Base-by-base conservation (phyloP, 805 yeast species). In the Sugiyamaella americana region DNA sequence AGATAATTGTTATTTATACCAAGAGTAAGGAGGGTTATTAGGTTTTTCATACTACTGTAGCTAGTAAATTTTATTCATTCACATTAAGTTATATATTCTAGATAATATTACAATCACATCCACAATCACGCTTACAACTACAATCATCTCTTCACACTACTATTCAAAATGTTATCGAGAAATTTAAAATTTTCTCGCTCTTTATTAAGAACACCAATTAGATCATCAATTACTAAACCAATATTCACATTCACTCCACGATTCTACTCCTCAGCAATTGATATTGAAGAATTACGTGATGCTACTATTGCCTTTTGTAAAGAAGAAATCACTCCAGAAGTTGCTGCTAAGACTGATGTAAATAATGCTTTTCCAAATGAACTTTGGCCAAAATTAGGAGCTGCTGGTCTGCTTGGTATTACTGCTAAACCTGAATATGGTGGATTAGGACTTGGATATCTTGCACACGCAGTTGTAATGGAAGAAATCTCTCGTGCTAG, bases 351-450 rank as follows among this genome's bases (percentile, higher is more conserved):
- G 46, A 60, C 62, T 2, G 65, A 61, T 49, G 16, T 41, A 11
- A 49, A 51, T 2, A 60, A 61, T 49, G 49, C 58, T 10, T 61
- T 61, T 46, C 65, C 65, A 24, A 61, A 60, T 43, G 57, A 59
- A n/a, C 48, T 61, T 36, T 61, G 65, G 65, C 55, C 52, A 32
- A 60, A 59, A 48, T 46, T 61, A 22, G 65, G 65, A 17, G 59
- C 51, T 24, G 65, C 65, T 18, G 65, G 65, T 3, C 50, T 61
- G n/a, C 51, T 61, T 11, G 65, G 65, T 2, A 53, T 61, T 41
- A 61, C 65, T 8, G 65, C 65, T 2, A 55, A 56, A 6, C 58
- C 51, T 22, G 55, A 61, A 46, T 60, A 57, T 47, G 65, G 65
- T 11, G 65, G 65, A 4, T 53, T 61, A 20, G 56, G 52, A 18